phyloP scores from a whole-genome alignment of 2,329 filamentous ascomycete genomes.

The Nigrospora sphaerica region DNA sequence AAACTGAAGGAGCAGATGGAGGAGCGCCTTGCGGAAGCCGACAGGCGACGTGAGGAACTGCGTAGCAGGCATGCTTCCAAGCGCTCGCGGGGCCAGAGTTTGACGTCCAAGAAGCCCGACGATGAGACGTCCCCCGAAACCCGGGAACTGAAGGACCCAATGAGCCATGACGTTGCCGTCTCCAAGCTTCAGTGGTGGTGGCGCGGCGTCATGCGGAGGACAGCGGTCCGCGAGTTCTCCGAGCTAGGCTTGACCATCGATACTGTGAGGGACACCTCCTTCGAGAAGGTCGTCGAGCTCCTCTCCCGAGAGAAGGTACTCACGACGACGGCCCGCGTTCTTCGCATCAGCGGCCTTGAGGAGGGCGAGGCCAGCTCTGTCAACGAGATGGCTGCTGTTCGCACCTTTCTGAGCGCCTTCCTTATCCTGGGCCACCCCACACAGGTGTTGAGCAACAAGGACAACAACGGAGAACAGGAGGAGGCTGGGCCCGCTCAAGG shows the following conservation, averaged over 20 bases:
- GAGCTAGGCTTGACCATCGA: slow-evolving; percentile 64
- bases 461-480: slow-evolving; percentile 52
- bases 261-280: slow-evolving; percentile 60
- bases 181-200: slow-evolving; percentile 64
- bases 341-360: slow-evolving; percentile 62
- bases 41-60: slow-evolving; percentile 61
- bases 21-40: slow-evolving; percentile 71
- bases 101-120: slow-evolving; percentile 34
- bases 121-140: slow-evolving; percentile 29
- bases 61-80: slow-evolving; percentile 45
- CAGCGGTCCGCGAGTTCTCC: slow-evolving; percentile 57
- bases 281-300: slow-evolving; percentile 66
- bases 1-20: slow-evolving; percentile 69
- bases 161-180: slow-evolving; percentile 57
- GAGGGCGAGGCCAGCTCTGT: slow-evolving; percentile 58
- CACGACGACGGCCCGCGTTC: slow-evolving; percentile 55
- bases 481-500: slow-evolving; percentile 39
- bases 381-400: slow-evolving; percentile 61
- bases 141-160: slow-evolving; percentile 13
- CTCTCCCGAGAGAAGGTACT: slow-evolving; percentile 63
- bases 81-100: slow-evolving; percentile 47
- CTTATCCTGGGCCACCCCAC: slow-evolving; percentile 73
- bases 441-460: slow-evolving; percentile 70
- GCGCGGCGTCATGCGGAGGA: slow-evolving; percentile 51
- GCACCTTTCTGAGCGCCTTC: slow-evolving; percentile 74